Base-by-base conservation (phyloP, 306 rosid species). In the Fragaria iinumae region DNA sequence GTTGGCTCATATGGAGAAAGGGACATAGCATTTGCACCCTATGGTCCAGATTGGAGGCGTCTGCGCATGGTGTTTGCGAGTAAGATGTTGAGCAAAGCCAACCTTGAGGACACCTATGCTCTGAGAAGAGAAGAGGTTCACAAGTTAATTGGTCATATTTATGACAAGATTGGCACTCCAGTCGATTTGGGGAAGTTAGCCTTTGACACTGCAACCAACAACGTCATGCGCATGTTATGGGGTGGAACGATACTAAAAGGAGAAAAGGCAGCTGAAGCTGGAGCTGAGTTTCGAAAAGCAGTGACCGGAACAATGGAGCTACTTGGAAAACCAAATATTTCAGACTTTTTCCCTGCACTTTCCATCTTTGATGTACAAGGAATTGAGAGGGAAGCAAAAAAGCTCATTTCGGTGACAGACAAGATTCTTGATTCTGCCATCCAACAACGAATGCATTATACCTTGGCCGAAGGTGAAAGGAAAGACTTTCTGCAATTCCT, bases 311-410 rank as follows among this genome's bases (percentile, higher is more conserved):
- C 17, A 0, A 66, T 80, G 82, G 78, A 25, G 60, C 65, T 80
- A 29, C 5, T 80, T 3, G 81, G 38, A 3, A 82, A 65, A 32
- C 81, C 84, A 29, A 80, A 77, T 52, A 11, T 86, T 25, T 80
- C 89, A 0, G 87, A 83, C 72, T 36, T 80, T 20, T 83, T 65
- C 73, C 83, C 83, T 0, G 1, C 1, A 9, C 80, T 80, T 39
- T 84, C 84, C 0, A 13, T 53, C 18, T 77, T 86, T 13, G 89
- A 86, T 75, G 23, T 77, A 4, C 84, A 80, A 71, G 83, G 86
- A 23, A 59, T 86, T 0, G 69, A 66, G 66, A 83, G 36, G 63
- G 45, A 59, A 23, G 50, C 80, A 41, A 76, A 67, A 74, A 44
- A 11, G 65, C 27, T 75, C 11, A 16, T 20, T 21, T 11, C 50